Evolutionary conservation across 768 basidiomycete species (phyloP), one percentile per base, ranked within the genome.

Genomic region (Pholiota conissans): DNA sequence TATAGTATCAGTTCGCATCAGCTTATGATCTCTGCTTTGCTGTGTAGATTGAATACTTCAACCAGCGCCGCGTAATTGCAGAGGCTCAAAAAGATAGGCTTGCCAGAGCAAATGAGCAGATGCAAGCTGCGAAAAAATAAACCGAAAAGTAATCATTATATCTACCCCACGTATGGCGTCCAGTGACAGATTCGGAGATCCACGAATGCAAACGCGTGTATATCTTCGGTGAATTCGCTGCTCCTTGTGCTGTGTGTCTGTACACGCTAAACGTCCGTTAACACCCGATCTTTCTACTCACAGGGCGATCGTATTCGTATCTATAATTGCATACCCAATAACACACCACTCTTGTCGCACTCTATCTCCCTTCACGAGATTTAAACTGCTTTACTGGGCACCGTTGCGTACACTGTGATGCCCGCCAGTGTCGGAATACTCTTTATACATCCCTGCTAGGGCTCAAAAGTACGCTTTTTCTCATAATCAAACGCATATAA

Each of bases 1-100:
- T n/a, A 24, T 42, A 11, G 39, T 4, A 16, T 29, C 18, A 16
- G 46, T 30, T 46, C 51, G 27, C 11, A 18, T 13, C 5, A 22
- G 16, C 37, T 3, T 42, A 29, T 5, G 18, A 50, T 34, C 14
- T 18, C 42, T 18, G 42, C 30, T 10, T 3, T 5, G 2, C 42
- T 45, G 10, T 28, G 35, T 63, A 98, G 95, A 88, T 98, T 65
- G 91, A 91, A 26, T 96, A 98, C 71, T 97, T 98, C 67, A 96
- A 97, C 76, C 90, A 93, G 69, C 85, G 94, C 32, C 81, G 95
- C 52, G 83, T 92, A 32, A 82, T 95, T 51, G 89, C 85, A 8
- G 90, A 89, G 59, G 84, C 86, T 56, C 91, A 93, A 71, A 90
- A 87, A 65, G 84, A 85, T 37, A 75, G 87, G 52, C 79, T 91